Evolutionary conservation across 192 early-diverging fungal species (phyloP), one percentile per base, ranked within the genome.

Genomic region (Gigaspora rosea): DNA sequence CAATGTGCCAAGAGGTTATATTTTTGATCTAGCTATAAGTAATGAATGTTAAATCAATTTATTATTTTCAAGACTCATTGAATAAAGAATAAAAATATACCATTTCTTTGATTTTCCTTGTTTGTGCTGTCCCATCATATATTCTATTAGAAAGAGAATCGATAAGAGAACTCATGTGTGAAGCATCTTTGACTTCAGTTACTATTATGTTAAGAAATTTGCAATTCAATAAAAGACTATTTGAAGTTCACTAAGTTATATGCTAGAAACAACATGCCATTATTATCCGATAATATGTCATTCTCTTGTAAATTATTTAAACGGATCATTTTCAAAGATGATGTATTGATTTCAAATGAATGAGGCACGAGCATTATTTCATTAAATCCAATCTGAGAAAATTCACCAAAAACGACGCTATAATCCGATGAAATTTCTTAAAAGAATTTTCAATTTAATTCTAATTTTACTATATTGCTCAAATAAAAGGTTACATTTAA

Each of bases 51-150:
- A 46, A 46, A 36, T 41, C 13, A 41, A n/a, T 41, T 41, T n/a
- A n/a, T n/a, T 18, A 18, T 16, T 12, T 7, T 8, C 13, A 65
- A 65, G 15, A 36, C 16, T 36, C 13, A 18, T 62, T 15, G 5
- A 65, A 46, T 41, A 36, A 8, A 65, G 36, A 66, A 1, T 66
- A 16, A 15, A 1, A 66, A 18, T 46, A 54, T 46, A 66, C 64
- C 35, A 66, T 66, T n/a, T 66, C 64, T 66, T 66, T 35, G 8
- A 47, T 46, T 66, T 66, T 66, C n/a, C 64, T 33, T 66, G 36
- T 66, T 9, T 47, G 64, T n/a, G 64, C 64, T 20, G 36, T 66
- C 36, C 64, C 64, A 9, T 66, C 64, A 66, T 66, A 46, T 16
- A 66, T 46, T 46, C 64, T 66, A 18, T 32, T 66, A 36, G 13